Evolutionary conservation across 495 filamentous ascomycete species (phyloP).

Genomic region (Talaromyces adpressus): DNA sequence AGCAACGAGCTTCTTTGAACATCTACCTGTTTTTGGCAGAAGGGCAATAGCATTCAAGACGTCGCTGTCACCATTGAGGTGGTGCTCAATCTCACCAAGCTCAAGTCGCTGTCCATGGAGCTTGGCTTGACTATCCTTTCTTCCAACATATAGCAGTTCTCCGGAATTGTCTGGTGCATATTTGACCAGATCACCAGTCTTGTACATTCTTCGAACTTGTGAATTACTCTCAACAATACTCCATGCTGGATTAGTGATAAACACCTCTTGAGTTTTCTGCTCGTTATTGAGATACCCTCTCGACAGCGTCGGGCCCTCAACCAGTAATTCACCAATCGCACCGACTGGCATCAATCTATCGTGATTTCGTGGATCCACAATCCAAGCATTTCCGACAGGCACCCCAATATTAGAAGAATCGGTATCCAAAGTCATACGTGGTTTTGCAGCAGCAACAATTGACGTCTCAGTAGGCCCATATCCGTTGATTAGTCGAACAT

Average conservation of each 20-base stretch:
- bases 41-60: conserved; percentile 38
- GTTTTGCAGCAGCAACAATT: conserved; percentile 21
- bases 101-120: conserved; percentile 33
- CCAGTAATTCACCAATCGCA: conserved; percentile 43
- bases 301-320: conserved; percentile 45
- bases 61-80: conserved; percentile 18
- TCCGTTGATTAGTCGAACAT: conserved; percentile 30
- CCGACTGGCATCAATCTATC: conserved; percentile 43
- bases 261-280: conserved; percentile 33
- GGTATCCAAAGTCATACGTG: conserved; percentile 5
- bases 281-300: conserved; percentile 40
- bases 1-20: conserved; percentile 31
- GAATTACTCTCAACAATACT: conserved; percentile 15
- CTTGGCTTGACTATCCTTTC: conserved; percentile 52
- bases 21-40: conserved; percentile 34
- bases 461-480: conserved; percentile 38
- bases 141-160: conserved; percentile 41
- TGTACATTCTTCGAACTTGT: conserved; percentile 34
- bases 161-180: conserved; percentile 36
- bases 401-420: conserved; percentile 15
- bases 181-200: conserved; percentile 50
- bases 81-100: conserved; percentile 33
- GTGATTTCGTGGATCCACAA: conserved; percentile 43
- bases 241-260: conserved; percentile 42
- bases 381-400: conserved; percentile 28